These are phyloP conservation scores for Murraya koenigii DNA, from an alignment of 345 rosid genomes.

Conservation along the genomic window DNA sequence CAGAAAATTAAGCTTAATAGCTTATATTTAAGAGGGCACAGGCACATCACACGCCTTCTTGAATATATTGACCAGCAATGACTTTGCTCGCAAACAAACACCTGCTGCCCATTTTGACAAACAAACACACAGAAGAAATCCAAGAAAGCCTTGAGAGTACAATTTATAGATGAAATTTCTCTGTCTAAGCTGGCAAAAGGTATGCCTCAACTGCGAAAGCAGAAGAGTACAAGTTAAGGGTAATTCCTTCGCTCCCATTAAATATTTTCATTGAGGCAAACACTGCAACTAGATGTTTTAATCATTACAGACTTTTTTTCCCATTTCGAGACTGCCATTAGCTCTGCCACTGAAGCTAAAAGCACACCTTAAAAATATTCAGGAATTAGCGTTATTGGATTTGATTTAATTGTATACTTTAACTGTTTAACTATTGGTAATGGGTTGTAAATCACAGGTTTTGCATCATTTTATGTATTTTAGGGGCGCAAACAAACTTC, in stretches of 20 bases:
- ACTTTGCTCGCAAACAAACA: not conserved
- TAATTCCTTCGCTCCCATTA: constrained; percentile 33
- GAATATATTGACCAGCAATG: not conserved
- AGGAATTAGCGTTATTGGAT: not conserved
- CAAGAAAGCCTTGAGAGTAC: too few relatives aligned
- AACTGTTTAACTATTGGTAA: too few relatives aligned
- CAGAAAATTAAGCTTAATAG: too few relatives aligned
- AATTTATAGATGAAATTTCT: constrained; percentile 60
- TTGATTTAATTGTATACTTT: too few relatives aligned
- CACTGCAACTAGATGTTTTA: constrained; percentile 34
- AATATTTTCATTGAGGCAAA: constrained; percentile 28
- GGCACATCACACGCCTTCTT: not conserved
- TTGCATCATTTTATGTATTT: too few relatives aligned
- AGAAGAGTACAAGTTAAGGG: constrained; percentile 74
- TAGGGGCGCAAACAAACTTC: not conserved
- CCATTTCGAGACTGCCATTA: not conserved
- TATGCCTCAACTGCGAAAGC: constrained; percentile 46
- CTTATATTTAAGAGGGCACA: not conserved
- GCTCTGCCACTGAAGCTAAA: constrained; percentile 1
- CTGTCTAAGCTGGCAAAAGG: constrained; percentile 68
- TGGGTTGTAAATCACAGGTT: too few relatives aligned
- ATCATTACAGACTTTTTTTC: not conserved
- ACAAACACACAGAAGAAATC: too few relatives aligned
- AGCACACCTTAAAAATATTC: not conserved
- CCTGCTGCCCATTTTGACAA: not conserved